Conservation (phyloP, 257 asterid species). For the Anisodus tanguticus region DNA sequence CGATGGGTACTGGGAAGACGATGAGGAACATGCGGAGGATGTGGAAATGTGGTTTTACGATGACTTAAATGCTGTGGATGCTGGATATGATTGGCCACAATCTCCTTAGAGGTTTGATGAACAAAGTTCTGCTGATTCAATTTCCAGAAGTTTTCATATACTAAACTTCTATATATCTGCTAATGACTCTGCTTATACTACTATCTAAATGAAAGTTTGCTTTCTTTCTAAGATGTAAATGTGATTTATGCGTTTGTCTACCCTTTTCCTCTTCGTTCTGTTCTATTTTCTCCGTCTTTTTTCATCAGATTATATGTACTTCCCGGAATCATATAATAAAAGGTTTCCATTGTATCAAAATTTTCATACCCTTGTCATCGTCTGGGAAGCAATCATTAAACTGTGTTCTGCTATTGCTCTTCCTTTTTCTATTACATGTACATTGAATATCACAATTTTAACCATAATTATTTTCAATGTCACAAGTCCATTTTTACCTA, state of each 20-base stretch:
- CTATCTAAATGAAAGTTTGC: constrained; percentile 20
- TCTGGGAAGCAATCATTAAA: not conserved
- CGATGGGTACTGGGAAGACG: constrained; percentile 48
- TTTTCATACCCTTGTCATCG: too few relatives aligned
- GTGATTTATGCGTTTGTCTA: not conserved
- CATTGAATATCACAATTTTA: not conserved
- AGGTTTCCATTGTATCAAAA: not conserved
- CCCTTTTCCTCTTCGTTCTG: not conserved
- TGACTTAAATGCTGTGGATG: constrained; percentile 35
- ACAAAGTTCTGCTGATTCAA: constrained; percentile 23
- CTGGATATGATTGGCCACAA: constrained; percentile 55
- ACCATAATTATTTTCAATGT: not conserved
- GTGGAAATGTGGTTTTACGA: constrained; percentile 49
- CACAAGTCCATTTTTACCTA: not conserved
- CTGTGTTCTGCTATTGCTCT: constrained; percentile 16
- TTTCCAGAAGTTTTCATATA: not conserved
- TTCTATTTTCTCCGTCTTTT: not conserved
- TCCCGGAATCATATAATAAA: constrained; percentile 19
- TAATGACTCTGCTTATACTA: constrained; percentile 22
- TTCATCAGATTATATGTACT: constrained; percentile 18
- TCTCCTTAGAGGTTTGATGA: constrained; percentile 44
- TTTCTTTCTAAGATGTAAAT: constrained; percentile 28
- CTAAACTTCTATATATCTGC: not conserved
- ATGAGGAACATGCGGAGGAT: constrained; percentile 29
- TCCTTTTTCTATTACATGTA: not conserved